Evolutionary conservation across 2,329 filamentous ascomycete species (phyloP).

Genomic region (Lecanicillium sp.): DNA sequence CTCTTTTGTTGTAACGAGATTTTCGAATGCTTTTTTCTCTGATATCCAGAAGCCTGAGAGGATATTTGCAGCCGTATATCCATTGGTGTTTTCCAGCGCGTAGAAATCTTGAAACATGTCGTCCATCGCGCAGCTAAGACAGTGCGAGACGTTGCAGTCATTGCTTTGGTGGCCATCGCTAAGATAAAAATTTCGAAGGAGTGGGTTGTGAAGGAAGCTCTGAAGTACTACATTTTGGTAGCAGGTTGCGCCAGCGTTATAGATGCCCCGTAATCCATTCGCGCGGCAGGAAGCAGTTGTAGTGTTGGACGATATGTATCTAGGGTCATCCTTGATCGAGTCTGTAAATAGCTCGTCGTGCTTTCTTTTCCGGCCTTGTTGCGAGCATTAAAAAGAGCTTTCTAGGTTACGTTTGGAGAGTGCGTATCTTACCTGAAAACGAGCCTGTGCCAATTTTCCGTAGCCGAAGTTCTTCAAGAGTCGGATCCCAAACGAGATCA

Average conservation of each 20-base stretch:
- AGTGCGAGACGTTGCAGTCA: constrained; percentile 59
- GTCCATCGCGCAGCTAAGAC: constrained; percentile 63
- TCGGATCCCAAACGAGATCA: constrained; percentile 77
- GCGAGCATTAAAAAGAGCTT: constrained; percentile 6
- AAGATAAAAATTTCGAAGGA: constrained; percentile 87
- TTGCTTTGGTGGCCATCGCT: constrained; percentile 77
- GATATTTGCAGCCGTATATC: constrained; percentile 84
- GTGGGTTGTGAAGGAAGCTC: constrained; percentile 85
- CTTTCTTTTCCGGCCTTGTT: constrained; percentile 66
- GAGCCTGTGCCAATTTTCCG: constrained; percentile 61
- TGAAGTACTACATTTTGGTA: constrained; percentile 97
- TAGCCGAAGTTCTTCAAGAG: constrained; percentile 66
- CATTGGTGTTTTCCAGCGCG: constrained; percentile 69
- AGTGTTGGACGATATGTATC: constrained; percentile 72
- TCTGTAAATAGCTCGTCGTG: constrained; percentile 63
- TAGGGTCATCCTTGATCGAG: constrained; percentile 61
- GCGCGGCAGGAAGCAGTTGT: constrained; percentile 74
- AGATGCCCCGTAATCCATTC: constrained; percentile 82
- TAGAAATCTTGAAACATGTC: constrained; percentile 69
- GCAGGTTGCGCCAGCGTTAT: constrained; percentile 97
- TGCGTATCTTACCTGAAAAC: constrained; percentile 45
- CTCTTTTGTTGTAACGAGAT: constrained; percentile 83
- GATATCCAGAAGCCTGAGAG: constrained; percentile 86
- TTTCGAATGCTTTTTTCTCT: constrained; percentile 63
- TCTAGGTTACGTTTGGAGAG: background rate